These are phyloP conservation scores for Hanseniaspora hatyaiensis DNA, from an alignment of 805 yeast species.

Conservation along the genomic window DNA sequence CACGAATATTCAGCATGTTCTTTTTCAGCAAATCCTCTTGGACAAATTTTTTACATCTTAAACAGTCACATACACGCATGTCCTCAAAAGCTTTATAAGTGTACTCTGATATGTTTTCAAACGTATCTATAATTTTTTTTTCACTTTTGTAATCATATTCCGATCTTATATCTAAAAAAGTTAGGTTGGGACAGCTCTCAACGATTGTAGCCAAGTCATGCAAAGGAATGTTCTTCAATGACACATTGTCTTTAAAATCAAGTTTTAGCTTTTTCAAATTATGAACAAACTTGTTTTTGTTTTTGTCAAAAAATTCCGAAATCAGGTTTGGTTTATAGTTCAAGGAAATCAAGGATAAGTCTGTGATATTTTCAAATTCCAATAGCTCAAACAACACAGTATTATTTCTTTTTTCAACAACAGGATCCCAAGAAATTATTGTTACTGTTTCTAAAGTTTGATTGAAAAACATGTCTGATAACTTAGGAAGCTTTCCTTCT, in stretches of 20 bases:
- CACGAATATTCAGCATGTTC: constrained; percentile 25
- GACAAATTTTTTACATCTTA: constrained; percentile 25
- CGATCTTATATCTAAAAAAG: constrained; percentile 33
- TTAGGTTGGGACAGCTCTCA: constrained; percentile 28
- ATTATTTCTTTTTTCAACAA: constrained; percentile 26
- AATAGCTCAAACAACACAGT: constrained; percentile 32
- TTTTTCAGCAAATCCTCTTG: constrained; percentile 29
- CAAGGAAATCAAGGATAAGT: constrained; percentile 34
- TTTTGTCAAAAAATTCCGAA: constrained; percentile 27
- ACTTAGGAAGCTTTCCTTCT: constrained; percentile 21
- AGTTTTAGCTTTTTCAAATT: constrained; percentile 31
- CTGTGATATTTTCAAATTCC: constrained; percentile 31
- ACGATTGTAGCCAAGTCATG: constrained; percentile 30
- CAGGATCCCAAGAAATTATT: constrained; percentile 35
- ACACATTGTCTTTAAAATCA: constrained; percentile 31
- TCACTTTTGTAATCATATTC: constrained; percentile 18
- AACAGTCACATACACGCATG: constrained; percentile 24
- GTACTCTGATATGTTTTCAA: constrained; percentile 18
- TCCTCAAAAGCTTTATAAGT: constrained; percentile 3
- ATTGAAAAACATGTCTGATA: constrained; percentile 32
- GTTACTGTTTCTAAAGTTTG: constrained; percentile 31
- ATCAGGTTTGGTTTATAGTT: constrained; percentile 28
- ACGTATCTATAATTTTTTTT: constrained; percentile 24
- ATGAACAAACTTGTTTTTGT: constrained; percentile 20
- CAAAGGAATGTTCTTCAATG: constrained; percentile 28